These are phyloP conservation scores for Gastrodia elata DNA, from an alignment of 106 monocot genomes.

Conservation along the genomic window DNA sequence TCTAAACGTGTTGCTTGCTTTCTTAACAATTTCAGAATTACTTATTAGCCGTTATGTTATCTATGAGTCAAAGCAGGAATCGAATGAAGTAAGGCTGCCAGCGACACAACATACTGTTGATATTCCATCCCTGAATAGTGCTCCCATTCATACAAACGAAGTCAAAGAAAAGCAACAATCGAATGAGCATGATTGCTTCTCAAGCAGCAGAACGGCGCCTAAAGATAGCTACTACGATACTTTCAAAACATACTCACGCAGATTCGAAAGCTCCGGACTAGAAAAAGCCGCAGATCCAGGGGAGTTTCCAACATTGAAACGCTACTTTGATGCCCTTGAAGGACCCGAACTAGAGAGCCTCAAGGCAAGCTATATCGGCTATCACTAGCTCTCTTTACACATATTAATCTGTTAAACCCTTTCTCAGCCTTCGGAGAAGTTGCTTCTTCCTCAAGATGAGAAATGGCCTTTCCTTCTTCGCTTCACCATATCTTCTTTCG, in stretches of 20 bases:
- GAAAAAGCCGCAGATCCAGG: slow-evolving; percentile 15
- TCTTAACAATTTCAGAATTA: no score
- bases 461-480: slow-evolving; percentile 67
- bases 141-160: no score
- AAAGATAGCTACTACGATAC: neutral
- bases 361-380: slow-evolving; percentile 27
- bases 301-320: slow-evolving; percentile 29
- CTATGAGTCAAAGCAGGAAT: no score
- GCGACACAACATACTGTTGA: no score
- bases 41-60: no score
- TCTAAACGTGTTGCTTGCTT: no score
- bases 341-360: slow-evolving; percentile 64
- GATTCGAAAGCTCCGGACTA: neutral
- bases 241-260: neutral
- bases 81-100: no score
- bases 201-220: neutral
- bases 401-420: no score
- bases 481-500: slow-evolving; percentile 40
- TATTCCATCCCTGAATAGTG: no score
- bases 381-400: no score
- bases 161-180: no score
- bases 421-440: slow-evolving; percentile 32
- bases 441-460: slow-evolving; percentile 49
- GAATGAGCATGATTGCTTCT: neutral
- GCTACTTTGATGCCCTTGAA: slow-evolving; percentile 57